These are phyloP conservation scores for Helotiales sp. DNA, from an alignment of 2,329 filamentous ascomycete species.

Conservation along the genomic window DNA sequence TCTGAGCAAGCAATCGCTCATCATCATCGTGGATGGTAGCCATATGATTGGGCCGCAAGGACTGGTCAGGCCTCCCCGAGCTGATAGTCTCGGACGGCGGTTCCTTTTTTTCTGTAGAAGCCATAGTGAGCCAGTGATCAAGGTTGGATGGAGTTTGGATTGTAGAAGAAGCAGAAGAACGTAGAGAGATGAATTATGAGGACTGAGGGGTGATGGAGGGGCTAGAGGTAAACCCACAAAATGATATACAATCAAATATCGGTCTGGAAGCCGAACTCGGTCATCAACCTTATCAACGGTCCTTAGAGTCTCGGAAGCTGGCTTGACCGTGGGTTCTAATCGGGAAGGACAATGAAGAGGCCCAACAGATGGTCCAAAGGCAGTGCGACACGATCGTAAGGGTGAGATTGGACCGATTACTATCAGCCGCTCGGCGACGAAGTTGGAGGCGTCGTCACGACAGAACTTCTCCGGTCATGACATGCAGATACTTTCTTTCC, in stretches of 20 bases:
- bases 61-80: background rate
- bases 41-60: slow-evolving; percentile 34
- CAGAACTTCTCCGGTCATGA: background rate
- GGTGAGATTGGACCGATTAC: background rate
- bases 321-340: background rate
- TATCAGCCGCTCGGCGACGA: background rate
- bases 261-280: background rate
- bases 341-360: background rate
- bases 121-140: slow-evolving; percentile 7
- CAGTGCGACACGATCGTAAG: too few relatives aligned
- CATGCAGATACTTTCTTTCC: too few relatives aligned
- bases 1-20: slow-evolving; percentile 58
- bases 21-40: slow-evolving; percentile 57
- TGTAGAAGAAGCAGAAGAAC: background rate
- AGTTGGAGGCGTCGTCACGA: background rate
- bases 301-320: background rate
- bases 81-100: background rate
- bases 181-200: too few relatives aligned
- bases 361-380: background rate
- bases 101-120: slow-evolving; percentile 12
- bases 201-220: background rate
- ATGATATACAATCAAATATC: background rate
- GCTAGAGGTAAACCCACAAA: background rate
- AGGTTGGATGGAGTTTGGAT: background rate
- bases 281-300: background rate